Conservation (phyloP, 2,329 filamentous ascomycete species). For the Plenodomus lindquistii region DNA sequence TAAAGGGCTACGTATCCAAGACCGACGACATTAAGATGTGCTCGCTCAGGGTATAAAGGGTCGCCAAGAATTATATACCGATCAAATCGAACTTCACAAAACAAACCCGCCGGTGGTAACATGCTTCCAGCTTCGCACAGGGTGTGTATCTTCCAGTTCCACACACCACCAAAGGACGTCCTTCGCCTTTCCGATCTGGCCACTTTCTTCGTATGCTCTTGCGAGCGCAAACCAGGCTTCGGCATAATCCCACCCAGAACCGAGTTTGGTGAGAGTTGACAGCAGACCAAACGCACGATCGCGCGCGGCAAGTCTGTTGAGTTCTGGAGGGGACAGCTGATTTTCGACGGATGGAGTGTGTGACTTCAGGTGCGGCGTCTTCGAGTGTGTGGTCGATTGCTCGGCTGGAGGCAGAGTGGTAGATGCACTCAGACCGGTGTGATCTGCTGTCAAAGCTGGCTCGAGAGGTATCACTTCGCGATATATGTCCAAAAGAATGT, state of each 20-base stretch:
- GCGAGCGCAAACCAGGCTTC: slow-evolving; percentile 93
- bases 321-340: slow-evolving; percentile 63
- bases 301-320: slow-evolving; percentile 84
- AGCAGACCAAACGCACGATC: slow-evolving; percentile 87
- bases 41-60: not conserved
- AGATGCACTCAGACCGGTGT: slow-evolving; percentile 8
- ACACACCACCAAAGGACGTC: slow-evolving; percentile 98
- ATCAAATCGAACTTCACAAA: slow-evolving; percentile 16
- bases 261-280: slow-evolving; percentile 80
- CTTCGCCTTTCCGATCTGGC: slow-evolving; percentile 84
- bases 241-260: slow-evolving; percentile 84
- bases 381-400: slow-evolving; percentile 4
- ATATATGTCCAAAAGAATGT: slow-evolving; percentile 85
- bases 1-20: not conserved
- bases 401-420: slow-evolving; percentile 11
- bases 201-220: slow-evolving; percentile 83
- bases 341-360: slow-evolving; percentile 46
- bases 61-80: not conserved
- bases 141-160: slow-evolving; percentile 84
- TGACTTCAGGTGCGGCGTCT: slow-evolving; percentile 56
- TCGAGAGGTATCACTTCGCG: slow-evolving; percentile 64
- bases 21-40: not conserved
- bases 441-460: slow-evolving; percentile 50
- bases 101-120: slow-evolving; percentile 52
- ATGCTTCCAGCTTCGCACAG: slow-evolving; percentile 76